These are phyloP conservation scores for Trametes pubescens DNA, from an alignment of 1,284 basidiomycete genomes.

Conservation along the genomic window DNA sequence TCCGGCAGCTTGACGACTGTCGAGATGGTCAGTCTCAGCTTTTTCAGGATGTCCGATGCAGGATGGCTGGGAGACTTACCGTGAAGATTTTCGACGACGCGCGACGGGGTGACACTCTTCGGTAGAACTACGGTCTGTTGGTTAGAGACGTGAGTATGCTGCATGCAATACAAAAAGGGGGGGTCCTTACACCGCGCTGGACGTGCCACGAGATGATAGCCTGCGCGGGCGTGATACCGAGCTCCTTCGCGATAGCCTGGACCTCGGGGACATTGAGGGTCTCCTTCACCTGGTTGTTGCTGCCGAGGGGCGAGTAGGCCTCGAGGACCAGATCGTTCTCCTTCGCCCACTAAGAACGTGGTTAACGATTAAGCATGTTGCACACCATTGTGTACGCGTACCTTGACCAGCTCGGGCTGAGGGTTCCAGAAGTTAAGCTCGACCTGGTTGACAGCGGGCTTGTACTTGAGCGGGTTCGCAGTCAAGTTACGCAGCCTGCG, in stretches of 20 bases:
- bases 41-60: neutral
- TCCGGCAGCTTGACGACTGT: constrained; percentile 62
- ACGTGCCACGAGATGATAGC: constrained; percentile 83
- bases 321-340: constrained; percentile 73
- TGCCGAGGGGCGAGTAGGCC: constrained; percentile 84
- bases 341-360: constrained; percentile 59
- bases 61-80: constrained; percentile 45
- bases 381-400: constrained; percentile 40
- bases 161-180: neutral
- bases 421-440: constrained; percentile 87
- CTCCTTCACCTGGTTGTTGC: constrained; percentile 62
- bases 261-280: constrained; percentile 64
- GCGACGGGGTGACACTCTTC: constrained; percentile 79
- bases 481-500: constrained; percentile 68
- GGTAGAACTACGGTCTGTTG: constrained; percentile 74
- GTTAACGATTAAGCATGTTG: neutral
- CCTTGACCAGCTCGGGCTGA: constrained; percentile 82
- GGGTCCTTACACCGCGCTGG: constrained; percentile 71
- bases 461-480: constrained; percentile 73
- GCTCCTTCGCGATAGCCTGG: constrained; percentile 55
- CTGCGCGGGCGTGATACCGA: constrained; percentile 80
- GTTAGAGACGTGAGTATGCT: neutral
- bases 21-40: neutral
- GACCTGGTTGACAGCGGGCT: constrained; percentile 85
- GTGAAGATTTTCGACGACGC: constrained; percentile 77